A percentile compares a stretch with the other conserved stretches of the same genome.
Evolutionary conservation across 2,329 filamentous ascomycete species (phyloP).

Genomic region (Alternaria consortialis): DNA sequence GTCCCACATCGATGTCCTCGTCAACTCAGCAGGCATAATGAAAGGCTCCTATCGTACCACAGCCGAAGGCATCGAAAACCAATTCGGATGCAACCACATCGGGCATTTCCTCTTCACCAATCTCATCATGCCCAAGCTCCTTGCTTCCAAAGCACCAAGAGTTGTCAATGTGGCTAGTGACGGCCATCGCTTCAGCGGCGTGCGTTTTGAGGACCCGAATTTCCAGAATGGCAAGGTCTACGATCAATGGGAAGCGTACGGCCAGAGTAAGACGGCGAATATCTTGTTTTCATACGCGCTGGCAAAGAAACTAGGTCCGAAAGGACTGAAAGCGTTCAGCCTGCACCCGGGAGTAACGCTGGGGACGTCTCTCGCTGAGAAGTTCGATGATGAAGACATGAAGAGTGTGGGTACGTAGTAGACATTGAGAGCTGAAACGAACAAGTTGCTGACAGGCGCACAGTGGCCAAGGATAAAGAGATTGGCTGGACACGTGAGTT

Average conservation of each 20-base stretch:
- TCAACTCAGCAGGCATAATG: constrained; percentile 54
- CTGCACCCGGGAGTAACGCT: constrained; percentile 43
- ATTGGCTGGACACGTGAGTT: constrained; percentile 34
- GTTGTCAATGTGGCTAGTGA: constrained; percentile 56
- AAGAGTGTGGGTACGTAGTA: constrained; percentile 22
- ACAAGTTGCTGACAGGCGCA: not conserved
- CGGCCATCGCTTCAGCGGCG: constrained; percentile 50
- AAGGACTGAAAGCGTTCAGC: constrained; percentile 38
- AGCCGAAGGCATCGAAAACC: constrained; percentile 49
- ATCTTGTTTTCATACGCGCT: constrained; percentile 47
- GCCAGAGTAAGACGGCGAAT: constrained; percentile 63
- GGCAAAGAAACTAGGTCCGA: constrained; percentile 31
- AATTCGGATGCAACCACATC: constrained; percentile 61
- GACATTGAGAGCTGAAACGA: too few relatives aligned
- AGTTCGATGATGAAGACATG: constrained; percentile 33
- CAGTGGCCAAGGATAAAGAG: constrained; percentile 27
- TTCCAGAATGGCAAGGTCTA: constrained; percentile 55
- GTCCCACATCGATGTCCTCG: constrained; percentile 53
- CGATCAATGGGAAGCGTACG: constrained; percentile 58
- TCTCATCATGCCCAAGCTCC: constrained; percentile 56
- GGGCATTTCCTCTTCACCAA: constrained; percentile 60
- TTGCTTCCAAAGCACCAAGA: constrained; percentile 43
- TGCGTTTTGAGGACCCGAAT: constrained; percentile 57
- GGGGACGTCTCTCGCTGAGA: constrained; percentile 34
- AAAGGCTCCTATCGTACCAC: constrained; percentile 38